Evolutionary conservation across 768 basidiomycete genomes (phyloP).

Genomic region (Tremella fuciformis): DNA sequence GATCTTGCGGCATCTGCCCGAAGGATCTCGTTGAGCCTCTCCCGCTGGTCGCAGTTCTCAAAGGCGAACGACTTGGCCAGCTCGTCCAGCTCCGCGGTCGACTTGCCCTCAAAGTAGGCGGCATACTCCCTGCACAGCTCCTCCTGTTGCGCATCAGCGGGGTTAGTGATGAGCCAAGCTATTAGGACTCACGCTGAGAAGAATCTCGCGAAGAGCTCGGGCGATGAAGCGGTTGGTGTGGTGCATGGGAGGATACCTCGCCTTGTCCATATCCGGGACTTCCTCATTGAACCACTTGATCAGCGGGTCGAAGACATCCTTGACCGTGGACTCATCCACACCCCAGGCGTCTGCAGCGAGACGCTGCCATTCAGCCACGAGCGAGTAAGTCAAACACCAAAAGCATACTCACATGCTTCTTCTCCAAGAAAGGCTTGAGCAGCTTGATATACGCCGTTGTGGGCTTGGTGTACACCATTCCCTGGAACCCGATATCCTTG

Average conservation of each 20-base stretch:
- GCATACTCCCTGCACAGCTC: conserved; percentile 43
- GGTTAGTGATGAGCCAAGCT: neutral
- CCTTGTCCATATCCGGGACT: conserved; percentile 54
- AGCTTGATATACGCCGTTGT: conserved; percentile 70
- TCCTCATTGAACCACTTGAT: conserved; percentile 55
- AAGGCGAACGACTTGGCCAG: conserved; percentile 74
- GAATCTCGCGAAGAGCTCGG: conserved; percentile 64
- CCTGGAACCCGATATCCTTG: conserved; percentile 64
- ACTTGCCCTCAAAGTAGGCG: conserved; percentile 53
- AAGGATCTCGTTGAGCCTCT: conserved; percentile 60
- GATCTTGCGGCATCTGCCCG: conserved; percentile 23
- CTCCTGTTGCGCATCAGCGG: conserved; percentile 32
- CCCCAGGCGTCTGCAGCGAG: conserved; percentile 73
- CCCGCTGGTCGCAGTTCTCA: conserved; percentile 66
- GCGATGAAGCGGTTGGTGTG: conserved; percentile 17
- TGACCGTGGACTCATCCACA: conserved; percentile 61
- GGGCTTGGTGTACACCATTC: conserved; percentile 71
- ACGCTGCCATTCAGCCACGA: conserved; percentile 10
- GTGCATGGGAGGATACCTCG: conserved; percentile 47
- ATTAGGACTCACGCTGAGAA: conserved; percentile 60
- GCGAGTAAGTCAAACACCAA: neutral
- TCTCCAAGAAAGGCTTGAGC: conserved; percentile 66
- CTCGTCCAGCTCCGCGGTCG: conserved; percentile 61
- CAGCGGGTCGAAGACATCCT: conserved; percentile 64
- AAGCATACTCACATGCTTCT: conserved; percentile 60